These are phyloP conservation scores for Combretum micranthum DNA, from an alignment of 345 rosid genomes.

Conservation along the genomic window DNA sequence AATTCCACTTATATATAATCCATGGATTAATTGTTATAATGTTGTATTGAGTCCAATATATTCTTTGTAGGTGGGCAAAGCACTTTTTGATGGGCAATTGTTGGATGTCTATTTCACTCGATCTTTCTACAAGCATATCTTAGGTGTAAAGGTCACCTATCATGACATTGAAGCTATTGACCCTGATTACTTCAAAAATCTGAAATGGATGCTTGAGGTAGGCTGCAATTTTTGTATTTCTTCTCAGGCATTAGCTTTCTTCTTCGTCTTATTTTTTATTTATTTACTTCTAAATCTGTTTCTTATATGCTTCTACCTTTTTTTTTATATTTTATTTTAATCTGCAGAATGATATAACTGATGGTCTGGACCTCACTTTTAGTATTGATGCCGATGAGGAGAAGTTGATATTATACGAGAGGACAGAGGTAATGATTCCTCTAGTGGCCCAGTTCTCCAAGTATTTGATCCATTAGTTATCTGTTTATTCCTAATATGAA, in stretches of 20 bases:
- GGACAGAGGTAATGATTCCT: slow-evolving; percentile 40
- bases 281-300: too few relatives aligned
- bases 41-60: not conserved
- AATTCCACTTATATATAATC: slow-evolving; percentile 1
- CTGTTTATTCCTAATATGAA: not conserved
- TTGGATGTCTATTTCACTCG: slow-evolving; percentile 97
- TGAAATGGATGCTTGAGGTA: slow-evolving; percentile 99
- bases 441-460: not conserved
- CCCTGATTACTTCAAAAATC: slow-evolving; percentile 76
- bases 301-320: not conserved
- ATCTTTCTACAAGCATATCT: slow-evolving; percentile 93
- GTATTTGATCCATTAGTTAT: not conserved
- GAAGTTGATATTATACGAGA: slow-evolving; percentile 76
- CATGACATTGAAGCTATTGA: slow-evolving; percentile 98
- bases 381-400: slow-evolving; percentile 99
- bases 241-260: not conserved
- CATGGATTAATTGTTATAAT: slow-evolving; percentile 1
- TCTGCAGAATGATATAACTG: slow-evolving; percentile 83
- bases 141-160: slow-evolving; percentile 86
- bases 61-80: slow-evolving; percentile 80
- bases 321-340: slow-evolving; percentile 9
- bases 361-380: slow-evolving; percentile 77
- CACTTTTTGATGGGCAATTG: slow-evolving; percentile 89
- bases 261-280: not conserved
- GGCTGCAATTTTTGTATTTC: not conserved